A percentile compares a stretch with the other conserved stretches of the same genome.
Conservation (phyloP, 2,329 filamentous ascomycete species). For the Colletotrichum orchidophilum region DNA sequence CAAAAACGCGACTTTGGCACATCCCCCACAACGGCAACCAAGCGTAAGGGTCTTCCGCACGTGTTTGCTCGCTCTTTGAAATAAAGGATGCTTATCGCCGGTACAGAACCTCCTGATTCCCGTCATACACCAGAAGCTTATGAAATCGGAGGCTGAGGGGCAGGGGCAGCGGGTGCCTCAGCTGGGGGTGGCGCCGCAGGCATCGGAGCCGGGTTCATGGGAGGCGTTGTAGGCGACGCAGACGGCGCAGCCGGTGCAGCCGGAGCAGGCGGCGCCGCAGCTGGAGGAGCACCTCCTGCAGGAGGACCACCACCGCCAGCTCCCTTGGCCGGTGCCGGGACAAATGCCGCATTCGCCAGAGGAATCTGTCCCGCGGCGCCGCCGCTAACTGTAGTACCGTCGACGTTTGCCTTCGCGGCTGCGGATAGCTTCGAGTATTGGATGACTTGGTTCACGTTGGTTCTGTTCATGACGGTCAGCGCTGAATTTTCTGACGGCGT, state of each 20-base stretch:
- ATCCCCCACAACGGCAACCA: too few species aligned
- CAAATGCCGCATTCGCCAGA: slow-evolving; percentile 41
- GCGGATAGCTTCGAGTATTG: slow-evolving; percentile 40
- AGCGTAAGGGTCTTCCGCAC: too few species aligned
- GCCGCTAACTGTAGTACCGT: slow-evolving; percentile 40
- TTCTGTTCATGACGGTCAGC: slow-evolving; percentile 33
- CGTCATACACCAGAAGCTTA: not conserved
- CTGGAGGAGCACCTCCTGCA: not conserved
- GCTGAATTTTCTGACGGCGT: too few species aligned
- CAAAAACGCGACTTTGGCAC: not conserved
- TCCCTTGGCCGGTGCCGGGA: slow-evolving; percentile 36
- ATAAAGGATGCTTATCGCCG: not conserved
- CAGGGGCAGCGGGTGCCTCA: not conserved
- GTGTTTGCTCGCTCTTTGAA: not conserved
- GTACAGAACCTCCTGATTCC: not conserved
- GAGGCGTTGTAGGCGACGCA: not conserved
- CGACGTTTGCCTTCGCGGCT: slow-evolving; percentile 37
- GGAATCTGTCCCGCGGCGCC: slow-evolving; percentile 42
- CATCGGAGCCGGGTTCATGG: not conserved
- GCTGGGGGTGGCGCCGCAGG: not conserved
- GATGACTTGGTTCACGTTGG: slow-evolving; percentile 41
- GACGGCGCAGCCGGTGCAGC: not conserved
- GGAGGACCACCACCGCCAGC: slow-evolving; percentile 10
- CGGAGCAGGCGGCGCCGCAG: not conserved
- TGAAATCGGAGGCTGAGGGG: not conserved